Conservation (phyloP, 2,329 filamentous ascomycete genomes). For the Metarhizium album region DNA sequence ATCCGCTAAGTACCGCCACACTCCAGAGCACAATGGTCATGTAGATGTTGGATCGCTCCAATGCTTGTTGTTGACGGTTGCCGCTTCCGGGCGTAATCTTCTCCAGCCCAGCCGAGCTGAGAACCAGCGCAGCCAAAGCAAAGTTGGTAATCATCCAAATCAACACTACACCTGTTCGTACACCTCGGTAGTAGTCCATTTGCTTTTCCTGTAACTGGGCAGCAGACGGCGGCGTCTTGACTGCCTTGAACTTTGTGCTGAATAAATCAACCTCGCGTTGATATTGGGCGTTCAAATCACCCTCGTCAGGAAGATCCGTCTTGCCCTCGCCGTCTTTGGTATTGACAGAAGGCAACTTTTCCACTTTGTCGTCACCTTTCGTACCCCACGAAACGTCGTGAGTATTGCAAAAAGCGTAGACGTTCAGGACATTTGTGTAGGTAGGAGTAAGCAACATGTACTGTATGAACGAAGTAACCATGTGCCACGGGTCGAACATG, state of each 20-base stretch:
- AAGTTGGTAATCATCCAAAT: constrained; percentile 97
- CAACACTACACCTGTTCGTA: constrained; percentile 82
- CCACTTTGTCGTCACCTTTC: constrained; percentile 92
- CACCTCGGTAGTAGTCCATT: constrained; percentile 97
- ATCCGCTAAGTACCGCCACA: constrained; percentile 71
- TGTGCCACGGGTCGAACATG: constrained; percentile 98
- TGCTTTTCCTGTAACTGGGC: constrained; percentile 64
- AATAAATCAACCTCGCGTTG: constrained; percentile 73
- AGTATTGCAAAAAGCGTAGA: constrained; percentile 97
- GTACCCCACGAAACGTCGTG: constrained; percentile 98
- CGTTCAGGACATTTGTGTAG: constrained; percentile 97
- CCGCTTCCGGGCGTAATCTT: constrained; percentile 40
- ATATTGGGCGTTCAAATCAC: constrained; percentile 91
- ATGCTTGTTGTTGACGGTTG: constrained; percentile 29
- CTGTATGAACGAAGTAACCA: constrained; percentile 91
- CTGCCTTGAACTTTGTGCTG: constrained; percentile 59
- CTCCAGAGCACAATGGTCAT: constrained; percentile 82
- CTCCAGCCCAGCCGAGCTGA: constrained; percentile 76
- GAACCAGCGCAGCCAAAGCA: constrained; percentile 71
- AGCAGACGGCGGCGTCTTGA: constrained; percentile 49
- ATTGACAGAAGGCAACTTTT: constrained; percentile 78
- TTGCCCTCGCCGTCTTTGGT: constrained; percentile 85
- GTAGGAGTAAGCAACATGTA: constrained; percentile 92
- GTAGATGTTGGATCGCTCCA: constrained; percentile 63
- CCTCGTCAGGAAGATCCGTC: constrained; percentile 90